Conservation (phyloP, 768 basidiomycete genomes). For the Tulasnella sp. region DNA sequence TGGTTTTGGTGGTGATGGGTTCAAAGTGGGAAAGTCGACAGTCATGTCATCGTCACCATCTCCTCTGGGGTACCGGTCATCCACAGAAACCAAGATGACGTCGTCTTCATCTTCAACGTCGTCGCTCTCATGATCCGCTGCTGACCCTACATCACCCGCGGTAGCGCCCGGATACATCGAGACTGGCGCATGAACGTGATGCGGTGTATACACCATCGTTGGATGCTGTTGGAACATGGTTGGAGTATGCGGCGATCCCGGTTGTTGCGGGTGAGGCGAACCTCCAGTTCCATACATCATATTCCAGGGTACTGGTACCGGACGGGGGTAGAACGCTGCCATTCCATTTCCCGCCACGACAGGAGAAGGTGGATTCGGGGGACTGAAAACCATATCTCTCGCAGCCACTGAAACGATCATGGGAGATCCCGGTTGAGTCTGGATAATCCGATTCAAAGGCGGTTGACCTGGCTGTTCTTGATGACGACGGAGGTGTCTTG, state of each 20-base stretch:
- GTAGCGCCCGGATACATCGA: background rate
- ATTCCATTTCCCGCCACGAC: background rate
- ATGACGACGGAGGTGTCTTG: background rate
- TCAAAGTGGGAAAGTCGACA: slow-evolving; percentile 6
- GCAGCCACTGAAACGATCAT: background rate
- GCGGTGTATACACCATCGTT: background rate
- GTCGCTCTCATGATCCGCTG: background rate
- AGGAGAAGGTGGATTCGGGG: background rate
- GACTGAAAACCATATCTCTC: background rate
- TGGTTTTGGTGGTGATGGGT: background rate
- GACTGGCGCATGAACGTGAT: background rate
- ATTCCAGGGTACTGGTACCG: background rate
- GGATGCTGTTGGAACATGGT: background rate
- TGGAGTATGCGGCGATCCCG: background rate
- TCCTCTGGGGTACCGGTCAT: too few species aligned
- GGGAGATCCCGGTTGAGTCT: background rate
- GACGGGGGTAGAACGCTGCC: too few species aligned
- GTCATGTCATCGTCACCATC: background rate
- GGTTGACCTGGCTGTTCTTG: slow-evolving; percentile 5
- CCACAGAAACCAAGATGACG: too few species aligned
- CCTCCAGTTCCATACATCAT: background rate
- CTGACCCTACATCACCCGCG: background rate
- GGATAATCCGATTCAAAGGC: background rate
- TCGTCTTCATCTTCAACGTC: background rate
- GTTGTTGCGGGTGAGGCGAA: background rate